Evolutionary conservation across 164 flowering plant species (phyloP), one percentile per base, ranked within the genome.

Genomic region (Akebia trifoliata): DNA sequence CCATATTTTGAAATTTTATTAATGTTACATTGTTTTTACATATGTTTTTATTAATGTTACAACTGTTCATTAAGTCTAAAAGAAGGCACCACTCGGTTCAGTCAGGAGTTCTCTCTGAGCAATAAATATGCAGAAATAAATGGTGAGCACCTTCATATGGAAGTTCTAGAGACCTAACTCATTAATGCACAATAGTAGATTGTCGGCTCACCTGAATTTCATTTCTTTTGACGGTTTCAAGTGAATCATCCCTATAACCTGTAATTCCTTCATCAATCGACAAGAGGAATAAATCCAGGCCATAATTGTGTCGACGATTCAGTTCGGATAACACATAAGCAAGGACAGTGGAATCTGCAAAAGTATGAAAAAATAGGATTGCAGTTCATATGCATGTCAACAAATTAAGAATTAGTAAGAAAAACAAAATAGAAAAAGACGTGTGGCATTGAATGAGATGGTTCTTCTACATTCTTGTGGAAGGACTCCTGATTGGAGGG

Each of bases 221-320:
- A 72, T 93, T 93, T 70, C 97, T 76, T 65, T 93, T 90, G 57
- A 93, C 99, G 50, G 99, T 93, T 77, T 93, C 96, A 65, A 93
- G 90, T 8, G 99, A 93, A 62, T 93, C 99, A 72, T 93, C 99
- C 64, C 99, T 77, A 71, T 93, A 93, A 8, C 99, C 99, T 9
- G 99, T 87, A 71, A 93, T 93, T 10, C 99, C 99, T 71, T 93
- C 99, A 70, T 93, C 99, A 47, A 93, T 75, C 1, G 99, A 93
- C 59, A 93, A 75, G 5, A 93, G 79, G 57, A 90, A 93, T 32
- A 93, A 90, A 69, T 93, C 95, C 63, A 93, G 62, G 6, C 97
- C 99, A 74, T 93, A 93, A 40, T 76, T 78, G 71, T 90, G 90
- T 35, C 94, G 72, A 25, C 78, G 77, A 53, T 93, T 90, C 64